Base-by-base conservation (phyloP, 768 basidiomycete genomes). In the Sutorius australiensis region DNA sequence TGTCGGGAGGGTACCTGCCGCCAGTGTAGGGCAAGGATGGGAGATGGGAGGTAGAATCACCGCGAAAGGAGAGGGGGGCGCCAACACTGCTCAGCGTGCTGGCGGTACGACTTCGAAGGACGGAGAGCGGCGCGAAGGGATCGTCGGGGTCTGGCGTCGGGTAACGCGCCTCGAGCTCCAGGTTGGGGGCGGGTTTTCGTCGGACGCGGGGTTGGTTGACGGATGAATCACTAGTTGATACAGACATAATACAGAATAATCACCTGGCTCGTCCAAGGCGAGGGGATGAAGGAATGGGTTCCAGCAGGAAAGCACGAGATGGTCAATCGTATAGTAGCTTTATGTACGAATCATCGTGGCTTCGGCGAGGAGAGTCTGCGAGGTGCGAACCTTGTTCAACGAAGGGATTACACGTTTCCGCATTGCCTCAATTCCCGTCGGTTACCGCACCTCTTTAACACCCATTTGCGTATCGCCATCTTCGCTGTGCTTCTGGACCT, bases 51-150 rank as follows among this genome's bases (percentile, higher is more conserved):
- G 55, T 71, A 33, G 61, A 63, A 49, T 64, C 61, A 39, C 70
- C 66, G 21, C 61, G 61, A 45, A 71, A 72, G 7, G 63, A 63
- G 47, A 64, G 56, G 12, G 69, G 67, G 17, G 67, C 54, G 33
- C 58, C 61, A 9, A 48, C 47, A 37, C 54, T 67, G 33, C 69
- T 69, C 44, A 74, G 67, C 16, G 72, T 69, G 17, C 73, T 73
- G 57, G 76, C 78, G 5, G 80, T 79, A 50, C 84, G 78, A 54
- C 75, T 79, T 46, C 87, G 80, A 27, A 89, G 74, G 24, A 81
- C 80, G 62, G 80, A 79, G 39, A 89, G 78, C 0, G 87, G 80
- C 6, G 82, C 86, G 57, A 87, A 87, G 2, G 87, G 87, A 64
- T 89, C 85, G 16, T 61, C 63, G 19, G 84, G 85, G 68, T 89